These are phyloP conservation scores for Pleurotus djamor DNA, from an alignment of 768 basidiomycete genomes.

Conservation along the genomic window DNA sequence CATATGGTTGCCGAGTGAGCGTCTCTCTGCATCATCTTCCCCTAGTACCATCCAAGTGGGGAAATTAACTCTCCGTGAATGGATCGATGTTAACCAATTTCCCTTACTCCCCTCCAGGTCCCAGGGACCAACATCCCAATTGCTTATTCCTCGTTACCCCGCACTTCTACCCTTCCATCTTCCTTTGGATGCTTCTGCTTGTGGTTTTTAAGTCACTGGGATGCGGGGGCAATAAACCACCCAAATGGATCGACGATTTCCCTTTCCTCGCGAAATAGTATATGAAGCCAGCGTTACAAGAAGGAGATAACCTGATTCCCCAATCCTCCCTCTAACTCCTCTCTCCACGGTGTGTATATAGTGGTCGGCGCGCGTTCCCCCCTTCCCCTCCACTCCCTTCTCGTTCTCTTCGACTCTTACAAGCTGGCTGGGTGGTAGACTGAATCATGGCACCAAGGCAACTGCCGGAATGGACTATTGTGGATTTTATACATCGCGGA, in stretches of 20 bases:
- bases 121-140: constrained; percentile 1
- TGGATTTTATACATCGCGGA: constrained; percentile 57
- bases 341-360: background rate
- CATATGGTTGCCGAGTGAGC: background rate
- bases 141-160: constrained; percentile 10
- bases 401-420: background rate
- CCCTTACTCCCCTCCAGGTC: background rate
- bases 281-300: constrained; percentile 8
- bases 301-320: constrained; percentile 4
- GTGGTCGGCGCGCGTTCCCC: background rate
- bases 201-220: constrained; percentile 2
- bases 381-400: background rate
- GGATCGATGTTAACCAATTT: constrained; percentile 5
- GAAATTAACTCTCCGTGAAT: constrained; percentile 5
- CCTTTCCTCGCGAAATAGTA: background rate
- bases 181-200: constrained; percentile 5
- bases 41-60: background rate
- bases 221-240: constrained; percentile 3
- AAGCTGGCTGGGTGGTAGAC: constrained; percentile 5
- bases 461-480: constrained; percentile 49
- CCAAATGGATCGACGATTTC: background rate
- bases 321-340: background rate
- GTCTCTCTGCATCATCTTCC: background rate
- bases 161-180: constrained; percentile 5
- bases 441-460: constrained; percentile 18